Evolutionary conservation across 805 yeast species (phyloP).

Genomic region (Nakazawaea sp.): DNA sequence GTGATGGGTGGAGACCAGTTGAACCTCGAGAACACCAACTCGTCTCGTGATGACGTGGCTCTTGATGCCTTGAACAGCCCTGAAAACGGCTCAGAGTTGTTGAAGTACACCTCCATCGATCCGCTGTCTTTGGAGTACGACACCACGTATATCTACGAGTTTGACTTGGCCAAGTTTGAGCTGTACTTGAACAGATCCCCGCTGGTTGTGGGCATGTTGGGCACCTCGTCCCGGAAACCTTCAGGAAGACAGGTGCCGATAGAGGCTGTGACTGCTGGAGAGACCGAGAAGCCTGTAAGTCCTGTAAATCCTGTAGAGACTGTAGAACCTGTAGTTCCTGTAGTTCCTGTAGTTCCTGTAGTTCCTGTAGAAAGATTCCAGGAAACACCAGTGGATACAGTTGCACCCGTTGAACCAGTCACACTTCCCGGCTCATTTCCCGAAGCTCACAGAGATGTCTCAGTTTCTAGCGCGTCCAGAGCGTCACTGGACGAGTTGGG

Average conservation of each 20-base stretch:
- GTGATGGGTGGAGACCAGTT: constrained; percentile 90
- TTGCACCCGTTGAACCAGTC: background rate
- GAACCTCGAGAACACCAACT: constrained; percentile 42
- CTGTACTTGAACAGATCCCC: constrained; percentile 4
- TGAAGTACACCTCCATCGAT: constrained; percentile 18
- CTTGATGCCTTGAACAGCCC: constrained; percentile 46
- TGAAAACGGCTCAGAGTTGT: constrained; percentile 24
- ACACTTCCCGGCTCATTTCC: background rate
- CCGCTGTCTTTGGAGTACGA: constrained; percentile 23
- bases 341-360: background rate
- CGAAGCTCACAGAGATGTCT: background rate
- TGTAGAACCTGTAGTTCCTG: background rate
- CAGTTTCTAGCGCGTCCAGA: background rate
- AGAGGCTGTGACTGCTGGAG: background rate
- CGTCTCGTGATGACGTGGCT: constrained; percentile 34
- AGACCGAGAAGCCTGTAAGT: background rate
- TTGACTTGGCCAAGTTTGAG: constrained; percentile 17
- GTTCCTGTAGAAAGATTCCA: background rate
- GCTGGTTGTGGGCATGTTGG: too few species aligned
- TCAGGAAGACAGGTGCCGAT: background rate
- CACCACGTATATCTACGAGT: constrained; percentile 28
- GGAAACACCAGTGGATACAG: background rate
- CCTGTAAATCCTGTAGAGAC: background rate
- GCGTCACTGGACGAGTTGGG: background rate
- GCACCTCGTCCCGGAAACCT: background rate